Percentiles rank a stretch among this genome's conserved stretches.
Conservation (phyloP, 495 filamentous ascomycete genomes). For the Entonaema liquescens region DNA sequence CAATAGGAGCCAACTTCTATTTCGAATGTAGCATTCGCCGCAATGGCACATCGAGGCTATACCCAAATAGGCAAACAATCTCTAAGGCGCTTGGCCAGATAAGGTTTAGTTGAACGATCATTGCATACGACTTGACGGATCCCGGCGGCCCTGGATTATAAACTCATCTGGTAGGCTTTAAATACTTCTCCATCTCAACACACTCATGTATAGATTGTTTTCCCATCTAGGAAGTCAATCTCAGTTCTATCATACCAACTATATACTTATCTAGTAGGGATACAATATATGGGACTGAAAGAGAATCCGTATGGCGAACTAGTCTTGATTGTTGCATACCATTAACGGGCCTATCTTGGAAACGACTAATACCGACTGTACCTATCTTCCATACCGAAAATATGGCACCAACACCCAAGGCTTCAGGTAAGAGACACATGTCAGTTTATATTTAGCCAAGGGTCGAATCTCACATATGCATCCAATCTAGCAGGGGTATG, state of each 20-base stretch:
- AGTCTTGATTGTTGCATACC: not conserved
- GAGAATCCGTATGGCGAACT: not conserved
- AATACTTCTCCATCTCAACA: not conserved
- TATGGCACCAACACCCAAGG: conserved; percentile 21
- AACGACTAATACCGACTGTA: not conserved
- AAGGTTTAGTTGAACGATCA: not conserved
- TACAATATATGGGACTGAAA: conserved; percentile 2
- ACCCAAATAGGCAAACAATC: conserved; percentile 28
- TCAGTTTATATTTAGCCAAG: not conserved
- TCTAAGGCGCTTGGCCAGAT: conserved; percentile 14
- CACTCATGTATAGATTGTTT: conserved; percentile 14
- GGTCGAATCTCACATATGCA: not conserved
- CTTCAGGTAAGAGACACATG: conserved; percentile 13
- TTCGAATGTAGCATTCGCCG: conserved; percentile 9
- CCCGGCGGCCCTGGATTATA: not conserved
- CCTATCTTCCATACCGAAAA: not conserved
- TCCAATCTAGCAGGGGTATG: conserved; percentile 5
- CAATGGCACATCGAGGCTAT: conserved; percentile 7
- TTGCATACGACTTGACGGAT: not conserved
- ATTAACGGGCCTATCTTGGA: not conserved
- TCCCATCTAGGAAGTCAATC: conserved; percentile 23
- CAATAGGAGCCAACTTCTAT: conserved; percentile 4
- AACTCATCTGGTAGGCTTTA: not conserved
- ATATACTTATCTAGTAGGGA: conserved; percentile 3
- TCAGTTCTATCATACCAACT: not conserved